Evolutionary conservation across 768 basidiomycete species (phyloP).

Genomic region (Chalciporus piperatus): DNA sequence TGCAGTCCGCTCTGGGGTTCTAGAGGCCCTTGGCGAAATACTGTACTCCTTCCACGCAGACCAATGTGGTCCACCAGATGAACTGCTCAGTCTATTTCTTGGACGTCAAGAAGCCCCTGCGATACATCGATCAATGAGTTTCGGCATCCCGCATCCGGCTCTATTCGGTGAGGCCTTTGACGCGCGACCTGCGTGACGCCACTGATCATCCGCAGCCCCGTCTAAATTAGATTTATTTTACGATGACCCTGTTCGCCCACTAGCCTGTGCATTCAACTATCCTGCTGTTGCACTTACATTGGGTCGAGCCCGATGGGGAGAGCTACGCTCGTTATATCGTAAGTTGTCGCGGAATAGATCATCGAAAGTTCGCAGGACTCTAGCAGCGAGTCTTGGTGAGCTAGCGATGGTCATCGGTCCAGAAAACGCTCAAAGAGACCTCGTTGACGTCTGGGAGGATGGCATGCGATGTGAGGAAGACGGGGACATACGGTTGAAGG

Average conservation of each 20-base stretch:
- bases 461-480: slow-evolving; percentile 56
- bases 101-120: slow-evolving; percentile 49
- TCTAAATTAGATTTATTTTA: slow-evolving; percentile 45
- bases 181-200: not conserved
- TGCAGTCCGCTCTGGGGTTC: slow-evolving; percentile 71
- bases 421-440: slow-evolving; percentile 61
- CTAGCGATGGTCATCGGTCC: slow-evolving; percentile 81
- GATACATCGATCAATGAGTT: slow-evolving; percentile 27
- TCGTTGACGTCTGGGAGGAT: slow-evolving; percentile 71
- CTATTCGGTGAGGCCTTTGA: slow-evolving; percentile 18
- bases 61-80: slow-evolving; percentile 61
- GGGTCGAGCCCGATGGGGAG: slow-evolving; percentile 70
- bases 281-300: slow-evolving; percentile 87
- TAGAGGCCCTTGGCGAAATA: slow-evolving; percentile 89
- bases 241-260: slow-evolving; percentile 66
- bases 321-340: slow-evolving; percentile 66
- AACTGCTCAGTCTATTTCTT: slow-evolving; percentile 75
- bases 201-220: slow-evolving; percentile 17
- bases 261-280: slow-evolving; percentile 86
- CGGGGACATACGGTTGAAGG: slow-evolving; percentile 64
- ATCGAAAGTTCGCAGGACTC: slow-evolving; percentile 67
- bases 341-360: slow-evolving; percentile 59
- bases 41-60: slow-evolving; percentile 76
- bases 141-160: slow-evolving; percentile 5
- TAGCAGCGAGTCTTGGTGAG: slow-evolving; percentile 88